Percentiles rank a stretch among this genome's conserved stretches.
phyloP scores from a whole-genome alignment of 1,139 yeast genomes.

The Hyphopichia pseudoburtonii region DNA sequence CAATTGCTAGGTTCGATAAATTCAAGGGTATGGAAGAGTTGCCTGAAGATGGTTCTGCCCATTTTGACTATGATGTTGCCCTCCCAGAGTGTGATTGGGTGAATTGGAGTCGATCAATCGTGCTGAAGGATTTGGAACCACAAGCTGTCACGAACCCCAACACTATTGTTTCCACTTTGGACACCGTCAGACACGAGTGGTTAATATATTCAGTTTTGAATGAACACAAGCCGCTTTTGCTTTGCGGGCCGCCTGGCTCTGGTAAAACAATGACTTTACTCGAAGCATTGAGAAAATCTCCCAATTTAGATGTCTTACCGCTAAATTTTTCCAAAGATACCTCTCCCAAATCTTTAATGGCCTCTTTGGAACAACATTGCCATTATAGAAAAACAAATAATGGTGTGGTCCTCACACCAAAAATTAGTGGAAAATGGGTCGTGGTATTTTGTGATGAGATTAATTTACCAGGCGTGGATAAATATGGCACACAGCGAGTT shows the following conservation, averaged over 20 bases:
- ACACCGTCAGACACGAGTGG: slow-evolving; percentile 68
- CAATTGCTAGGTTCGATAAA: slow-evolving; percentile 22
- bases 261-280: slow-evolving; percentile 93
- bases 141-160: slow-evolving; percentile 64
- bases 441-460: slow-evolving; percentile 93
- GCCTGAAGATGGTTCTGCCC: slow-evolving; percentile 9
- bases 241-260: slow-evolving; percentile 98
- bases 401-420: slow-evolving; percentile 61
- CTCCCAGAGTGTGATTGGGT: slow-evolving; percentile 53
- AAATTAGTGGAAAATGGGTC: slow-evolving; percentile 64
- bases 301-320: slow-evolving; percentile 60
- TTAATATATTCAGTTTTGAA: slow-evolving; percentile 58
- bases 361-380: slow-evolving; percentile 73
- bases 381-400: slow-evolving; percentile 52
- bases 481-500: slow-evolving; percentile 74
- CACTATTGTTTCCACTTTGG: slow-evolving; percentile 74
- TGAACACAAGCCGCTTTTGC: slow-evolving; percentile 60
- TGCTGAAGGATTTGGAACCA: slow-evolving; percentile 53
- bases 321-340: slow-evolving; percentile 87
- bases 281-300: slow-evolving; percentile 61
- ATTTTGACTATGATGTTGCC: slow-evolving; percentile 48
- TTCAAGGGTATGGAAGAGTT: slow-evolving; percentile 14
- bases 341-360: slow-evolving; percentile 59
- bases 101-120: slow-evolving; percentile 46
- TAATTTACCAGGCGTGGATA: slow-evolving; percentile 73